Conservation (phyloP, 164 flowering plant genomes). For the Annona squamosa region DNA sequence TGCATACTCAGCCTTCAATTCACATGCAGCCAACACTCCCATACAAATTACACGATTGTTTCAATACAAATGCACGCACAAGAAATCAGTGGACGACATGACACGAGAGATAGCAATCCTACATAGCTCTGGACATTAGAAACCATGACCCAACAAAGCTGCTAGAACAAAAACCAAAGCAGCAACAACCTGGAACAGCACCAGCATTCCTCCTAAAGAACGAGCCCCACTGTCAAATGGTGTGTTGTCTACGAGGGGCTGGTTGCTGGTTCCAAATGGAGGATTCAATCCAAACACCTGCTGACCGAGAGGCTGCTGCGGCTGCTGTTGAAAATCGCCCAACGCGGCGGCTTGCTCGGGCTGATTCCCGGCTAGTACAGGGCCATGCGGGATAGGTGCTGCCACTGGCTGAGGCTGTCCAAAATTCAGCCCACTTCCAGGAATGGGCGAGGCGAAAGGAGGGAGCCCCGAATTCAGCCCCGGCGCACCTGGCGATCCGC, state of each 20-base stretch:
- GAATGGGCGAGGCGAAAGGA: conserved; percentile 30
- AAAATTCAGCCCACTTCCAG: conserved; percentile 14
- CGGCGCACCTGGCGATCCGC: conserved; percentile 35
- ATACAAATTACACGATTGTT: too few species aligned
- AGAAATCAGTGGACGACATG: too few species aligned
- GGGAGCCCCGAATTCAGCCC: conserved; percentile 24
- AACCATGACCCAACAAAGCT: background rate
- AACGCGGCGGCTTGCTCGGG: background rate
- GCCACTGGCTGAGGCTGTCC: conserved; percentile 18
- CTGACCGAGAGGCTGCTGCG: conserved; percentile 4
- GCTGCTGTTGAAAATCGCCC: conserved; percentile 5
- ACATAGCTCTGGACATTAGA: background rate
- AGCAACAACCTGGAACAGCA: conserved; percentile 1
- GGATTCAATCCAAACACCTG: conserved; percentile 14
- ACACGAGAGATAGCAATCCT: background rate
- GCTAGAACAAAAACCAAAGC: conserved; percentile 8
- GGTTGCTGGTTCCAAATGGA: conserved; percentile 18
- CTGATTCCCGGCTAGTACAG: background rate
- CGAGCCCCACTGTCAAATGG: conserved; percentile 30
- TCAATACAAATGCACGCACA: too few species aligned
- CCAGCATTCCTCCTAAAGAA: conserved; percentile 7
- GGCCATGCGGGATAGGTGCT: conserved; percentile 5
- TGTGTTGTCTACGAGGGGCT: conserved; percentile 29
- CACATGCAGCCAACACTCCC: too few species aligned
- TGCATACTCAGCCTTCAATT: too few species aligned